Conservation (phyloP, 2,329 filamentous ascomycete species). For the Colletotrichum phormii region DNA sequence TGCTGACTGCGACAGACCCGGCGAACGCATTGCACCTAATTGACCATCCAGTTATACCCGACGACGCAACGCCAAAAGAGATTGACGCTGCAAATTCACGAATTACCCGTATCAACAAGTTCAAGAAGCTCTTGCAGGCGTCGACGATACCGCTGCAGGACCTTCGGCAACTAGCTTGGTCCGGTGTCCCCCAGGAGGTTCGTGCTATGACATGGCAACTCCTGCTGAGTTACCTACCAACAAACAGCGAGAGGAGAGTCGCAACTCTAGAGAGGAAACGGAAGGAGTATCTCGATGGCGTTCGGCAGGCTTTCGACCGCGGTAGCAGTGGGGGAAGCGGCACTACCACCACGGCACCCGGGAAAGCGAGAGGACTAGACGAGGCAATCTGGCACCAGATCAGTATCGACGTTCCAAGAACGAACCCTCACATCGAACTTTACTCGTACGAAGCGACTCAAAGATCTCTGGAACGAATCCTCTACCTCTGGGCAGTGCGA, state of each 20-base stretch:
- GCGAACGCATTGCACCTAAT: slow-evolving; percentile 96
- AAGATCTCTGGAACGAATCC: slow-evolving; percentile 89
- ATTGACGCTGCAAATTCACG: slow-evolving; percentile 86
- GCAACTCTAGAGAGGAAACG: slow-evolving; percentile 92
- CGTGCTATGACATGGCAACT: slow-evolving; percentile 99
- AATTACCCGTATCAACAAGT: slow-evolving; percentile 97
- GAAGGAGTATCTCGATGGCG: slow-evolving; percentile 95
- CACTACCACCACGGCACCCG: slow-evolving; percentile 45
- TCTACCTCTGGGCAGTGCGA: slow-evolving; percentile 97
- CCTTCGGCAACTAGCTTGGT: slow-evolving; percentile 89
- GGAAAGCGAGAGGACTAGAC: slow-evolving; percentile 77
- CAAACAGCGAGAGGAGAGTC: slow-evolving; percentile 93
- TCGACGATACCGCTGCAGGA: slow-evolving; percentile 89
- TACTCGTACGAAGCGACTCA: slow-evolving; percentile 98
- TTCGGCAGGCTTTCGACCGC: slow-evolving; percentile 77
- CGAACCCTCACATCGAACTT: slow-evolving; percentile 93
- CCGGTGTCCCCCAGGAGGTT: slow-evolving; percentile 92
- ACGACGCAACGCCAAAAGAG: slow-evolving; percentile 83
- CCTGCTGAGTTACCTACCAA: slow-evolving; percentile 92
- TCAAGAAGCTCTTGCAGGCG: slow-evolving; percentile 93
- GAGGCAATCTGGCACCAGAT: slow-evolving; percentile 99
- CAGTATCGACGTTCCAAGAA: slow-evolving; percentile 96
- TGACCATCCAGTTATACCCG: slow-evolving; percentile 80
- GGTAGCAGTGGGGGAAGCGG: slow-evolving; percentile 56
- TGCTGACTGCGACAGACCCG: slow-evolving; percentile 65